These are phyloP conservation scores for Triglochin maritima DNA, from an alignment of 106 monocot species.

Conservation along the genomic window DNA sequence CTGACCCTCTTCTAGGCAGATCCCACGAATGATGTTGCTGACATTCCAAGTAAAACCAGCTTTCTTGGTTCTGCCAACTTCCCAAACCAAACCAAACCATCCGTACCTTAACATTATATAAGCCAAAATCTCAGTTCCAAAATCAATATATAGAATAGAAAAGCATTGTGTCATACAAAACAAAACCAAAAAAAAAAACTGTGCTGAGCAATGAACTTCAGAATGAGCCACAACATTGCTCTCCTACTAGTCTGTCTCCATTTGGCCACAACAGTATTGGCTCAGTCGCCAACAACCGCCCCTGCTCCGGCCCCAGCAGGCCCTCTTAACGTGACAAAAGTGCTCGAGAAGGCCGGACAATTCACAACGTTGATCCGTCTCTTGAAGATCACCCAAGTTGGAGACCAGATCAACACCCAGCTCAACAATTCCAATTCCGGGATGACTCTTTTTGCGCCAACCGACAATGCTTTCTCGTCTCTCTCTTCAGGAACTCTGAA, in stretches of 20 bases:
- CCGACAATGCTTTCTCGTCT: conserved; percentile 64
- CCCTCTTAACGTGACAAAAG: conserved; percentile 47
- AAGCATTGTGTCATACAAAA: background rate
- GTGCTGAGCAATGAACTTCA: conserved; percentile 1
- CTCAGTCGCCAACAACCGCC: conserved; percentile 20
- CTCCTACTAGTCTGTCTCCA: conserved; percentile 17
- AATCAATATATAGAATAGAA: too few species aligned
- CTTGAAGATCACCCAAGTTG: conserved; percentile 47
- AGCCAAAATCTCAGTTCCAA: background rate
- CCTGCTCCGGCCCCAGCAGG: conserved; percentile 40
- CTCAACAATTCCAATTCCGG: conserved; percentile 62
- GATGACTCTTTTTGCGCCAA: conserved; percentile 67
- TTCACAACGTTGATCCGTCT: conserved; percentile 52
- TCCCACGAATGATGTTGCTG: background rate
- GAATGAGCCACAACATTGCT: background rate
- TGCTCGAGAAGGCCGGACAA: conserved; percentile 75
- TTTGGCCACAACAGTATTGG: conserved; percentile 1
- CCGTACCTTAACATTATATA: background rate
- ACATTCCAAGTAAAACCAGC: conserved; percentile 3
- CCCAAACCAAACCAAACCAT: background rate
- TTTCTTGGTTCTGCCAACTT: background rate
- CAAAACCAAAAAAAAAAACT: background rate
- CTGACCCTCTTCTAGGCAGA: too few species aligned
- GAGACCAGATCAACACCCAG: conserved; percentile 57
- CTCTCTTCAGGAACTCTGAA: conserved; percentile 81